These are phyloP conservation scores for Hyaloperonospora arabidopsidis DNA, from an alignment of 352 stramenopile species.

Conservation along the genomic window DNA sequence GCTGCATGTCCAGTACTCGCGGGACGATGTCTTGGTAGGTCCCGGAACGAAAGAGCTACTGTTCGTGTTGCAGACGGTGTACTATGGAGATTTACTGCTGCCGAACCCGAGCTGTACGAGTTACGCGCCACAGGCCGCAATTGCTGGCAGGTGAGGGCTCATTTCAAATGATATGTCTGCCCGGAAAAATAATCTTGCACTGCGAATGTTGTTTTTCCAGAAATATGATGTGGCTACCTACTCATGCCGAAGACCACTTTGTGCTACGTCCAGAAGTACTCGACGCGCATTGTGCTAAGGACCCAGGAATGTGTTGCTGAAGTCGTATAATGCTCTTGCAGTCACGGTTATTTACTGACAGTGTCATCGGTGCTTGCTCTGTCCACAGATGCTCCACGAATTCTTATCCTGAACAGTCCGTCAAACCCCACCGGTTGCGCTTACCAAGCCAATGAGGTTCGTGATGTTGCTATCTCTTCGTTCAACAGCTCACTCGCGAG, in stretches of 20 bases:
- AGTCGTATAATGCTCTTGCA: not conserved
- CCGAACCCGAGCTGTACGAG: constrained; percentile 82
- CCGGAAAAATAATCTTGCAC: not conserved
- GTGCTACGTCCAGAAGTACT: constrained; percentile 73
- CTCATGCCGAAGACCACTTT: constrained; percentile 70
- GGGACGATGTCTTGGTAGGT: constrained; percentile 76
- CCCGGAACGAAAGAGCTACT: constrained; percentile 86
- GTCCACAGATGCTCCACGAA: constrained; percentile 60
- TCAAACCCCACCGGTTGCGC: constrained; percentile 81
- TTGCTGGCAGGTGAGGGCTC: constrained; percentile 51
- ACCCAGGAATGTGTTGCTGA: constrained; percentile 43
- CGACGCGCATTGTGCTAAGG: constrained; percentile 68
- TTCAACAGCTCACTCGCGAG: constrained; percentile 1
- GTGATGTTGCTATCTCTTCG: constrained; percentile 1
- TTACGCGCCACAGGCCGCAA: constrained; percentile 79
- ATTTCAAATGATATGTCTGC: not conserved
- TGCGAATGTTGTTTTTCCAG: constrained; percentile 19
- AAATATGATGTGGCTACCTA: constrained; percentile 85
- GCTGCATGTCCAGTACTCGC: constrained; percentile 53
- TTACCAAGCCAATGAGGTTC: constrained; percentile 70
- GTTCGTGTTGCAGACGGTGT: constrained; percentile 85
- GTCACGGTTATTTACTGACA: constrained; percentile 3
- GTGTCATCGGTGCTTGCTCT: not conserved
- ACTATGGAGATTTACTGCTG: constrained; percentile 79
- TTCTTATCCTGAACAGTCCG: constrained; percentile 82